Conservation (phyloP, 2,329 filamentous ascomycete genomes). For the Trichoderma sp. region DNA sequence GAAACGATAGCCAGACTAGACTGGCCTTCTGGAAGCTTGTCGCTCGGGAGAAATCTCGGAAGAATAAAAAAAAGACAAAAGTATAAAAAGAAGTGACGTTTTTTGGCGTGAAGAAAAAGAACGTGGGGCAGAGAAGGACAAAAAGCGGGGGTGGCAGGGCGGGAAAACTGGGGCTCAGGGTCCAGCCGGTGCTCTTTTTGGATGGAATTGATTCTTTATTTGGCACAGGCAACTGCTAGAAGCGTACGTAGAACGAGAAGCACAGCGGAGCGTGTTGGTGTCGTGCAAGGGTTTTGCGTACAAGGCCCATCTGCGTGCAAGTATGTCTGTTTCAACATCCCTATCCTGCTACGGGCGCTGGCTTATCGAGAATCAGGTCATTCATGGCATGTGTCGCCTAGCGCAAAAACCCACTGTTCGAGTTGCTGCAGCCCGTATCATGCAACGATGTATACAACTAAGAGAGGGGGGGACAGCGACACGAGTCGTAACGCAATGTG, state of each 20-base stretch:
- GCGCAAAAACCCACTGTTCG: not conserved
- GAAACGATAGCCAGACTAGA: not conserved
- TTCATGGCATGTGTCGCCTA: not conserved
- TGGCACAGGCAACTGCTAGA: not conserved
- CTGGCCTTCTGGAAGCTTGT: slow-evolving; percentile 7
- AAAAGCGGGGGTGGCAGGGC: not conserved
- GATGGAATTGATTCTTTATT: not conserved
- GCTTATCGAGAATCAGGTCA: slow-evolving; percentile 11
- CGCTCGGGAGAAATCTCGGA: slow-evolving; percentile 15
- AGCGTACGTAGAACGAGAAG: not conserved
- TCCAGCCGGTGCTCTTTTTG: not conserved
- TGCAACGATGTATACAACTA: not conserved
- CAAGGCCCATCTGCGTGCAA: not conserved
- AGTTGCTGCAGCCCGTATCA: slow-evolving; percentile 4
- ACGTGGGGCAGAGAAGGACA: not conserved
- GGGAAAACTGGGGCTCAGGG: not conserved
- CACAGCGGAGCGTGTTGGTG: not conserved
- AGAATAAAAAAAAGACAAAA: not conserved
- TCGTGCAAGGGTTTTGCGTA: not conserved
- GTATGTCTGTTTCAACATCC: not conserved
- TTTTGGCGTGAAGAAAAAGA: not conserved
- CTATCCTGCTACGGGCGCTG: not conserved
- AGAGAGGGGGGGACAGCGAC: not conserved
- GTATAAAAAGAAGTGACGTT: not conserved
- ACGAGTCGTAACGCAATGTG: not conserved